Evolutionary conservation across 805 yeast species (phyloP).

Genomic region (Ogataea pini): DNA sequence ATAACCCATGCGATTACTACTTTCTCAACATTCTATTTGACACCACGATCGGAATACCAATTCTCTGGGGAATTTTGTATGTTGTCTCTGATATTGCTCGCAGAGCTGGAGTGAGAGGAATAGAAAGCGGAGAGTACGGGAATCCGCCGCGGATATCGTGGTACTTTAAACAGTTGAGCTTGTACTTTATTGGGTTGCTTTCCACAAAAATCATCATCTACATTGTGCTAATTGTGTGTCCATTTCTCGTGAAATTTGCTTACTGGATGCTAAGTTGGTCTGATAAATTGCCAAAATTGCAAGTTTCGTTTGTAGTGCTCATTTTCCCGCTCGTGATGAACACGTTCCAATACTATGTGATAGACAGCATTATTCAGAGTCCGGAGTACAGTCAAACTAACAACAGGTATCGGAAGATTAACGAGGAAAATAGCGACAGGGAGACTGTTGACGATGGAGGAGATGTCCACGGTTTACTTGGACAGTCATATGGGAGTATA

Average conservation of each 20-base stretch:
- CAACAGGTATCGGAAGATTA: conserved; percentile 15
- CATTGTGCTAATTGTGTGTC: conserved; percentile 58
- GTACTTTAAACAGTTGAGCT: conserved; percentile 67
- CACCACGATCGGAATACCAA: conserved; percentile 91
- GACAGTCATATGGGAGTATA: neutral
- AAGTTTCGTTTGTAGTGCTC: conserved; percentile 85
- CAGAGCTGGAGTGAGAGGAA: conserved; percentile 44
- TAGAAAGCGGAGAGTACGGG: conserved; percentile 64
- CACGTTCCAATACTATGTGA: conserved; percentile 68
- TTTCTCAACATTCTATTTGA: conserved; percentile 85
- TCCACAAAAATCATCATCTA: conserved; percentile 59
- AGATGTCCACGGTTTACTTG: neutral
- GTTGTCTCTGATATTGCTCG: conserved; percentile 49
- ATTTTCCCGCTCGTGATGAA: conserved; percentile 75
- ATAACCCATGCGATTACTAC: conserved; percentile 91
- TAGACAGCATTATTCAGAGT: conserved; percentile 72
- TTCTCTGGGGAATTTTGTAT: conserved; percentile 61
- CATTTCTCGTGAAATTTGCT: conserved; percentile 68
- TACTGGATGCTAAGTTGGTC: conserved; percentile 83
- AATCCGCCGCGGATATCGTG: conserved; percentile 61
- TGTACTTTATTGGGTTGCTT: conserved; percentile 65
- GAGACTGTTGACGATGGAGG: neutral
- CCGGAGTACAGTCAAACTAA: conserved; percentile 40
- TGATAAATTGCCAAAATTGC: conserved; percentile 74
- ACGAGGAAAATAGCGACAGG: conserved; percentile 7